phyloP scores from a whole-genome alignment of 805 yeast genomes.

The Candida morakotiae region DNA sequence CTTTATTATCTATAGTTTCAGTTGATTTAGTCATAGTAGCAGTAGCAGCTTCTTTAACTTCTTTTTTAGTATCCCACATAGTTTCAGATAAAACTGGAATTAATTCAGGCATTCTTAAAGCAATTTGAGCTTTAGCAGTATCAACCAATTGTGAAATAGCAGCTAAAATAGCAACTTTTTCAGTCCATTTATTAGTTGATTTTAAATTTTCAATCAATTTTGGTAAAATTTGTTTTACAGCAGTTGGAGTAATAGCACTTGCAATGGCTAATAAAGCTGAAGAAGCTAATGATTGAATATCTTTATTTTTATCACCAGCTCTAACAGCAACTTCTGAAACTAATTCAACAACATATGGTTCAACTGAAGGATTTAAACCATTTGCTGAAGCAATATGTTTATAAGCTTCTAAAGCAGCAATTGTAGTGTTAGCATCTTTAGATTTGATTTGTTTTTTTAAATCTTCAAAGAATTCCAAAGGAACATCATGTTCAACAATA shows the following conservation, averaged over 20 bases:
- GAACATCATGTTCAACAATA: constrained; percentile 97
- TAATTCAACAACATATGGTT: constrained; percentile 87
- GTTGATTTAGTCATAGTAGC: constrained; percentile 94
- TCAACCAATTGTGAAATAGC: constrained; percentile 87
- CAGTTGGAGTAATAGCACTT: constrained; percentile 81
- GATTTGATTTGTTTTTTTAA: constrained; percentile 77
- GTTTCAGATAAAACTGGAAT: constrained; percentile 98
- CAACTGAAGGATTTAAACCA: constrained; percentile 85
- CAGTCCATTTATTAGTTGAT: constrained; percentile 92
- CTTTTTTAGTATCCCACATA: constrained; percentile 99
- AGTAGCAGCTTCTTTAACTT: constrained; percentile 95
- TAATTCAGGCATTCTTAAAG: constrained; percentile 99
- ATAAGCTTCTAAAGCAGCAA: constrained; percentile 82
- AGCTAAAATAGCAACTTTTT: constrained; percentile 86
- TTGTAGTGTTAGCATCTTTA: constrained; percentile 61
- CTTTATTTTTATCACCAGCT: constrained; percentile 89
- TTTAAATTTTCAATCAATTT: constrained; percentile 65
- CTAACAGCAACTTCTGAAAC: constrained; percentile 66
- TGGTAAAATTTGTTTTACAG: constrained; percentile 89
- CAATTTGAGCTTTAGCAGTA: constrained; percentile 91
- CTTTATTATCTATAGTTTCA: constrained; percentile 98
- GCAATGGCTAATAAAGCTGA: constrained; percentile 76
- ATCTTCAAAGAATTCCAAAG: constrained; percentile 78
- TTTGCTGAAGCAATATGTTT: constrained; percentile 77
- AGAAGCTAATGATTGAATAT: constrained; percentile 67